A percentile compares a stretch with the other conserved stretches of the same genome.
Evolutionary conservation across 192 early-diverging fungal species (phyloP).

Genomic region (Rhizophagus sp.): DNA sequence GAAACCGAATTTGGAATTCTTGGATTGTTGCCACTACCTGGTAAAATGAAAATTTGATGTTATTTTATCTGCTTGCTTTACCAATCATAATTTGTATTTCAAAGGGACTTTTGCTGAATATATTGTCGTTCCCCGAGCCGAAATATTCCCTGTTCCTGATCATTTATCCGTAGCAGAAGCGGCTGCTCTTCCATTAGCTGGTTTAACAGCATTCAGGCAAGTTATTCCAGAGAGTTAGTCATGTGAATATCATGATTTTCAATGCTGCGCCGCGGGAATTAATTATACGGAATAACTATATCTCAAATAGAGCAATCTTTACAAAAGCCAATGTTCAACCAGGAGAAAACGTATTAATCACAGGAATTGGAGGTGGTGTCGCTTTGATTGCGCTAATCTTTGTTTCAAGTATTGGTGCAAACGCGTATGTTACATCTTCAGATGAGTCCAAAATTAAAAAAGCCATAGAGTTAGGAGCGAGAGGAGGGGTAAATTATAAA

Average conservation of each 20-base stretch:
- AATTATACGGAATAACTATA: not conserved
- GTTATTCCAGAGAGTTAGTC: too few relatives aligned
- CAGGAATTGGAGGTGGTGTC: conserved; percentile 79
- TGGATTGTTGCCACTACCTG: conserved; percentile 63
- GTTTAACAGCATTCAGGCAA: conserved; percentile 51
- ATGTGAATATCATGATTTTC: too few relatives aligned
- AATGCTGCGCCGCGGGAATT: too few relatives aligned
- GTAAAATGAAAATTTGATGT: conserved; percentile 45
- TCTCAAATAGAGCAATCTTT: conserved; percentile 52
- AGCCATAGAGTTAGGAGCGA: conserved; percentile 63
- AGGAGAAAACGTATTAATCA: conserved; percentile 61
- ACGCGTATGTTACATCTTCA: conserved; percentile 72
- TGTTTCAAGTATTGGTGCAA: conserved; percentile 63
- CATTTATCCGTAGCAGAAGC: conserved; percentile 63
- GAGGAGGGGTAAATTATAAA: conserved; percentile 72
- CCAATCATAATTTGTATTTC: not conserved
- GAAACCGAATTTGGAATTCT: conserved; percentile 52
- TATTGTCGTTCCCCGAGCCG: not conserved
- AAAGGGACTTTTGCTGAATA: not conserved
- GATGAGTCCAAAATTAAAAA: conserved; percentile 59
- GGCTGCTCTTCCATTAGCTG: conserved; percentile 71
- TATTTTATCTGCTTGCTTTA: not conserved
- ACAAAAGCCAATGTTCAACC: conserved; percentile 55
- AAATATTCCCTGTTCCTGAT: conserved; percentile 53
- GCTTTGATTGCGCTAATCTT: conserved; percentile 69